These are phyloP conservation scores for Cercospora sp. DNA, from an alignment of 2,329 filamentous ascomycete genomes.

Conservation along the genomic window DNA sequence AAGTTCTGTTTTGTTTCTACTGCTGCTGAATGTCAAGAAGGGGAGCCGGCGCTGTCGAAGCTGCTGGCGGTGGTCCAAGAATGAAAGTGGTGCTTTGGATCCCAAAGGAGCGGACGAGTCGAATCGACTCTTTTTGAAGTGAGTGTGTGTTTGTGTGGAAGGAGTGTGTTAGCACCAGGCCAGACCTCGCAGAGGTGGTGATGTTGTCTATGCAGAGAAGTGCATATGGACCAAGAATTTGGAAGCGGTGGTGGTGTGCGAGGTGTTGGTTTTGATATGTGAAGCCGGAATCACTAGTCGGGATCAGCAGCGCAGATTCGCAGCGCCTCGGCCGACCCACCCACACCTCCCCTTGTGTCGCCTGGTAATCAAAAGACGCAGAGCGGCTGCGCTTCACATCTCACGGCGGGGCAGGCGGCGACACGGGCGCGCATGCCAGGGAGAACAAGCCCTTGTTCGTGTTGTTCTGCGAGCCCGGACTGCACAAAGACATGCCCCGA, in stretches of 20 bases:
- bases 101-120: conserved; percentile 30
- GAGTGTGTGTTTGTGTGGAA: conserved; percentile 29
- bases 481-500: not conserved
- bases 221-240: conserved; percentile 25
- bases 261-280: conserved; percentile 19
- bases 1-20: conserved; percentile 1
- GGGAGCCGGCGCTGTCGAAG: conserved; percentile 19
- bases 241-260: conserved; percentile 21
- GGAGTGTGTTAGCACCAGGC: conserved; percentile 33
- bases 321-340: conserved; percentile 13
- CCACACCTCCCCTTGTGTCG: conserved; percentile 22
- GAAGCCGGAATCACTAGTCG: not conserved
- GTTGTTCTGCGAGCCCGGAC: not conserved
- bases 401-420: not conserved
- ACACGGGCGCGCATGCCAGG: conserved; percentile 6
- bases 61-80: conserved; percentile 16
- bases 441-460: not conserved
- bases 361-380: conserved; percentile 9
- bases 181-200: conserved; percentile 33
- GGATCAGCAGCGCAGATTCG: not conserved
- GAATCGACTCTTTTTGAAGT: conserved; percentile 11
- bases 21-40: conserved; percentile 12
- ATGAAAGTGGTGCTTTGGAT: conserved; percentile 12
- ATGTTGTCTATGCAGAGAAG: conserved; percentile 20
- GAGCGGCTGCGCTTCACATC: not conserved